Evolutionary conservation across 345 rosid genomes (phyloP), one percentile per base, ranked within the genome.

Genomic region (Syzygium aqueum): DNA sequence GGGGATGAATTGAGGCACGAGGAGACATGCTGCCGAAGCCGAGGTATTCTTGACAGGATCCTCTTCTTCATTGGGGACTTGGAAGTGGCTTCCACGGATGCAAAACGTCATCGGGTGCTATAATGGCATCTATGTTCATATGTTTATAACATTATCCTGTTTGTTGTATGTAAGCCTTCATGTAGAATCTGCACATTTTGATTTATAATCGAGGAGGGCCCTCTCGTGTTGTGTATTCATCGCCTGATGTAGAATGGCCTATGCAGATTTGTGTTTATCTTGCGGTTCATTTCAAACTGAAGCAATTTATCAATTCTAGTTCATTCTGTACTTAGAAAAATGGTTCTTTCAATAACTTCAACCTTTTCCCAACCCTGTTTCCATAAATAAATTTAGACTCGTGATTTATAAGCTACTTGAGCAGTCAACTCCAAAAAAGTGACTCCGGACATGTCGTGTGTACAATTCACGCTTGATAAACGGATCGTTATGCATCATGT

Each of bases 1-100:
- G 84, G 27, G 57, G 89, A 86, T 11, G 87, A 73, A 52, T 85
- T 87, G 15, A 17, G 15, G 16, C 84, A 52, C 40, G 91, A 87
- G 84, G 93, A 91, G 77, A 86, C 86, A 53, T 85, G 91, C 22
- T 17, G 80, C 37, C 49, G 8, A 2, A 27, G 88, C 84, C 67
- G 7, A 51, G 94, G 94, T 51, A 88, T 93, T 87, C 82, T 92
- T 51, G 93, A 93, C 85, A 92, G 86, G 84, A 93, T 94, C 52
- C 89, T 93, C 53, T 93, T 94, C 88, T 91, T 94, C 88, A 53
- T 93, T 30, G 94, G 94, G 28, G 94, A 94, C 88, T 84, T 94
- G 90, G 95, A 94, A 92, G 92, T 87, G 77, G 96, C 96, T 80
- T 86, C 92, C 6, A 77, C 85, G 6, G 91, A 90, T 61, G 92